A percentile compares a stretch with the other conserved stretches of the same genome.
These are phyloP conservation scores for Tetraselmis striata DNA, from an alignment of 139 green algal genomes.

Conservation along the genomic window DNA sequence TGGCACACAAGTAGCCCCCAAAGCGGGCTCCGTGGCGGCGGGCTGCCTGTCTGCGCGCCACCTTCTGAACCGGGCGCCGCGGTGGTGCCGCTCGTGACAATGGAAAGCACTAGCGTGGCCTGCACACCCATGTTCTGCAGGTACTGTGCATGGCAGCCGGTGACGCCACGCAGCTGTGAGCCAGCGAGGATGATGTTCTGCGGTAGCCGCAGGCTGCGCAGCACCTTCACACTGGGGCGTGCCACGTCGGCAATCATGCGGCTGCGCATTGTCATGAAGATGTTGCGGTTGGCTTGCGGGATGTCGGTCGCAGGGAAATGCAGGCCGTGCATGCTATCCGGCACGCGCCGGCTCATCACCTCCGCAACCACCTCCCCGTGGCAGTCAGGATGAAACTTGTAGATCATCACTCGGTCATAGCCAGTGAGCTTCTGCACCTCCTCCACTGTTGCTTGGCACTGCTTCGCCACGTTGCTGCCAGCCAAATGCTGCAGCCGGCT, in stretches of 20 bases:
- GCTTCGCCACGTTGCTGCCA: not conserved
- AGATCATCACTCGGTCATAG: constrained; percentile 37
- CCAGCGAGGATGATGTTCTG: not conserved
- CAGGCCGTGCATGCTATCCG: constrained; percentile 29
- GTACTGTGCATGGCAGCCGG: constrained; percentile 32
- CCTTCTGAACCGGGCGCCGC: not conserved
- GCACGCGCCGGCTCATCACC: constrained; percentile 9
- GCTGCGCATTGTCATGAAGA: not conserved
- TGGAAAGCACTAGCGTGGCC: constrained; percentile 33
- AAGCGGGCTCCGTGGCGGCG: not conserved
- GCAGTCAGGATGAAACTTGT: constrained; percentile 39
- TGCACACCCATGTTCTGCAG: constrained; percentile 37
- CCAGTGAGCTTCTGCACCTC: constrained; percentile 34
- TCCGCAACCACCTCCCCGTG: constrained; percentile 40
- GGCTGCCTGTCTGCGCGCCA: not conserved
- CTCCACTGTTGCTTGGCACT: constrained; percentile 16
- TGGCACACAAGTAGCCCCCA: constrained; percentile 9
- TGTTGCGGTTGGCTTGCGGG: constrained; percentile 13
- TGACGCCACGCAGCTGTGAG: constrained; percentile 12
- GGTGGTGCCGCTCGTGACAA: constrained; percentile 11
- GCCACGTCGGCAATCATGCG: constrained; percentile 27
- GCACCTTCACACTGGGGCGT: not conserved
- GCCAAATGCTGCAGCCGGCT: not conserved
- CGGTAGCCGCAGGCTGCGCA: not conserved
- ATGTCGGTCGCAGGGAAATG: constrained; percentile 41